Conservation (phyloP, 305 asterid genomes). For the Fraxinus xanthoxyloides region DNA sequence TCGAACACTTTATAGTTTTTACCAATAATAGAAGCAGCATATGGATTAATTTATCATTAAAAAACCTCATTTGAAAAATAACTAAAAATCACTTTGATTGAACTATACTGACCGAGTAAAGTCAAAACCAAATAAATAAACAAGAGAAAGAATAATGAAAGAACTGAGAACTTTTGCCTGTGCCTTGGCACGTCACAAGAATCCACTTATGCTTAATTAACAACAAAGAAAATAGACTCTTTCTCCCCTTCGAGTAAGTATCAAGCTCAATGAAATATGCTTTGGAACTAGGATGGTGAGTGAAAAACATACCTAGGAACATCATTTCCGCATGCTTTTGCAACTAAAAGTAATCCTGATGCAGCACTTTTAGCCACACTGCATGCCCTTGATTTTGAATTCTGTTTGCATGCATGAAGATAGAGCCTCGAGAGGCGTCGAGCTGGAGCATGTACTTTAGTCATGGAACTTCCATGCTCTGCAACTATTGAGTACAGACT, state of each 20-base stretch:
- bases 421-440: conserved; percentile 79
- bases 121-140: background rate
- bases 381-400: conserved; percentile 40
- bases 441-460: conserved; percentile 88
- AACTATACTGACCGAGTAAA: background rate
- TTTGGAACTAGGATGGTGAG: background rate
- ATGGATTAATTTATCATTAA: background rate
- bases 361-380: conserved; percentile 65
- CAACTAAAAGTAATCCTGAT: conserved; percentile 68
- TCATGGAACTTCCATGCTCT: conserved; percentile 77
- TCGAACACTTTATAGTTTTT: background rate
- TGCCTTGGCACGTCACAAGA: background rate
- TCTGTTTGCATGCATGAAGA: conserved; percentile 55
- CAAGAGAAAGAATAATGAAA: background rate
- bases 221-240: background rate
- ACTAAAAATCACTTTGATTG: background rate
- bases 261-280: conserved; percentile 4
- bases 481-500: conserved; percentile 76
- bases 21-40: background rate
- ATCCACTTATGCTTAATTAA: background rate
- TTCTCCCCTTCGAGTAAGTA: background rate
- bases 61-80: background rate
- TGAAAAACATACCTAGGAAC: conserved; percentile 61
- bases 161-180: background rate
- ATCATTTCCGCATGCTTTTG: conserved; percentile 88